Conservation (phyloP, 1,284 basidiomycete genomes). For the Ustilago xerochloae region DNA sequence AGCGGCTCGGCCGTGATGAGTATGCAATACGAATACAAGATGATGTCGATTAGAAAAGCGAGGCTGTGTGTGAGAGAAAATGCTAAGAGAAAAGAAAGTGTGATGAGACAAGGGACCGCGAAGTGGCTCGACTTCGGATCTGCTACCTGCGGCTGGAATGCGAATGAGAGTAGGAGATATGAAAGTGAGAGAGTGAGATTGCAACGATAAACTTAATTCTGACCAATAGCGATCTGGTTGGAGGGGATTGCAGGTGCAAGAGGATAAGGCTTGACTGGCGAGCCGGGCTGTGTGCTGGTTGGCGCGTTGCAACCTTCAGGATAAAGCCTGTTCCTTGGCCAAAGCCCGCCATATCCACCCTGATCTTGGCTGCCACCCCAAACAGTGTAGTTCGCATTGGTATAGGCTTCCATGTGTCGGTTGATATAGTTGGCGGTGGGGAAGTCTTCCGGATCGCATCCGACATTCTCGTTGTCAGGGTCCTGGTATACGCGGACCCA, state of each 20-base stretch:
- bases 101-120: conserved; percentile 21
- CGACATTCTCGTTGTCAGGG: conserved; percentile 44
- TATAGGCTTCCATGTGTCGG: conserved; percentile 52
- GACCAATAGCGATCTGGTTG: conserved; percentile 32
- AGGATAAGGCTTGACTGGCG: conserved; percentile 44
- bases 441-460: conserved; percentile 68
- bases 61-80: not conserved
- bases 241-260: conserved; percentile 36
- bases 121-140: not conserved
- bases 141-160: not conserved
- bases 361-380: conserved; percentile 55
- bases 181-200: too few relatives aligned
- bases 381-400: conserved; percentile 54
- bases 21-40: not conserved
- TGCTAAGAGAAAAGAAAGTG: not conserved
- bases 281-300: conserved; percentile 31
- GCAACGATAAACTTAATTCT: conserved; percentile 9
- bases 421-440: conserved; percentile 74
- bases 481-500: conserved; percentile 59
- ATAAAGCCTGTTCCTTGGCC: conserved; percentile 58
- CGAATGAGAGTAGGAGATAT: not conserved
- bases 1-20: not conserved
- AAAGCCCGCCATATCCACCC: conserved; percentile 58
- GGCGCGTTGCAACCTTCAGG: conserved; percentile 40
- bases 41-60: not conserved